Percentiles rank a stretch among this genome's conserved stretches.
These are phyloP conservation scores for Adiantum capillusveneris DNA, from an alignment of 75 land plant genomes.

Conservation along the genomic window DNA sequence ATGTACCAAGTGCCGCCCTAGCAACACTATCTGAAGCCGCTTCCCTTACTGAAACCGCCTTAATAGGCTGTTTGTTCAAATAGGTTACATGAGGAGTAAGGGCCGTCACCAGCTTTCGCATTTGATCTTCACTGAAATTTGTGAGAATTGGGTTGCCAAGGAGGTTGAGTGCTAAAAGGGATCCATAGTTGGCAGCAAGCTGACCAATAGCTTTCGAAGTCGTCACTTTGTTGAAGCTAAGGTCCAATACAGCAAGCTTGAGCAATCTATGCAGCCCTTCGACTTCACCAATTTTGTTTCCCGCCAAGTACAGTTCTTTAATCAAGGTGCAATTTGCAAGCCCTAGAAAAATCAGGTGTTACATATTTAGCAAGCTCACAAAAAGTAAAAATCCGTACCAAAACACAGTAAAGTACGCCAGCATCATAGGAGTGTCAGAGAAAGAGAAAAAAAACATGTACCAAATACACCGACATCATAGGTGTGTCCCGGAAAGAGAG, in stretches of 20 bases:
- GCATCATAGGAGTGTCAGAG: too few species aligned
- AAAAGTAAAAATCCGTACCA: too few species aligned
- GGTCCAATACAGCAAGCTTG: slow-evolving; percentile 64
- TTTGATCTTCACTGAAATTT: slow-evolving; percentile 78
- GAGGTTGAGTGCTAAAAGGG: slow-evolving; percentile 73
- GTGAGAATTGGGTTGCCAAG: slow-evolving; percentile 76
- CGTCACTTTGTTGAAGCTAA: slow-evolving; percentile 84
- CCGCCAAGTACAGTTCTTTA: slow-evolving; percentile 75
- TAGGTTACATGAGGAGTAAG: slow-evolving; percentile 64
- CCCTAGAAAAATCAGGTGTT: slow-evolving; percentile 28
- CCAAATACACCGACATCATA: too few species aligned
- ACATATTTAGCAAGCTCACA: too few species aligned
- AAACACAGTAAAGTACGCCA: too few species aligned
- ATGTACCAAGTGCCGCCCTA: slow-evolving; percentile 59
- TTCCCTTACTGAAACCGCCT: slow-evolving; percentile 59
- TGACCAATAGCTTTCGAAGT: slow-evolving; percentile 84
- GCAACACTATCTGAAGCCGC: slow-evolving; percentile 53
- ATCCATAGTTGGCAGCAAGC: slow-evolving; percentile 79
- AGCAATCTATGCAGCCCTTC: slow-evolving; percentile 90
- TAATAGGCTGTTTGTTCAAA: slow-evolving; percentile 77
- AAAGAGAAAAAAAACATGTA: too few species aligned
- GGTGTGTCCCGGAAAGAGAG: background rate
- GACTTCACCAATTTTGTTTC: slow-evolving; percentile 89
- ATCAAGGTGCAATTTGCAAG: slow-evolving; percentile 71
- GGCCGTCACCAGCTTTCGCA: slow-evolving; percentile 47